A percentile compares a stretch with the other conserved stretches of the same genome.
phyloP scores from a whole-genome alignment of 345 rosid genomes.

The Syzygium jambos region DNA sequence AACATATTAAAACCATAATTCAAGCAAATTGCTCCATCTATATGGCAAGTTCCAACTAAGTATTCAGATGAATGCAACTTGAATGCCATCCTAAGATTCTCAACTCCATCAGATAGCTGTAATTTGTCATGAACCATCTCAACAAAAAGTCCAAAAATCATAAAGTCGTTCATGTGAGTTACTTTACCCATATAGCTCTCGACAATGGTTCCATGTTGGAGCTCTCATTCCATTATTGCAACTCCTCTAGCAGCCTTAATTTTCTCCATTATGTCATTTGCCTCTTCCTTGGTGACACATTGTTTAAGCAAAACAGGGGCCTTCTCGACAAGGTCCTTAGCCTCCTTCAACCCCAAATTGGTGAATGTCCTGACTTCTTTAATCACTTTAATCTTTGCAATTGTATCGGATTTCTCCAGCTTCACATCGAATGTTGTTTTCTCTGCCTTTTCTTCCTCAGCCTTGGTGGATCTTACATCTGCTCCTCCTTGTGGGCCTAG shows the following conservation, averaged over 20 bases:
- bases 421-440: slow-evolving; percentile 21
- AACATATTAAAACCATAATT: not conserved
- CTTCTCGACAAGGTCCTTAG: slow-evolving; percentile 37
- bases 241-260: slow-evolving; percentile 35
- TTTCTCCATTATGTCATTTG: slow-evolving; percentile 25
- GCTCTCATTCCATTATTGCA: slow-evolving; percentile 30
- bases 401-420: slow-evolving; percentile 32
- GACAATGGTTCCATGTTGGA: not conserved
- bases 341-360: slow-evolving; percentile 32
- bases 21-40: not conserved
- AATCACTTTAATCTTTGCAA: slow-evolving; percentile 33
- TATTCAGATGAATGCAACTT: not conserved
- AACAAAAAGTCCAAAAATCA: not conserved
- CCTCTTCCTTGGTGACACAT: slow-evolving; percentile 37
- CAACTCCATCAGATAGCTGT: not conserved
- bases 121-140: not conserved
- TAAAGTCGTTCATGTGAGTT: not conserved
- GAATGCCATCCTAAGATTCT: not conserved
- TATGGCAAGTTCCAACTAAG: not conserved
- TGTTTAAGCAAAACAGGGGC: slow-evolving; percentile 23
- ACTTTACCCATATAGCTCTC: not conserved
- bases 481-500: slow-evolving; percentile 9
- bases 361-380: slow-evolving; percentile 30
- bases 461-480: slow-evolving; percentile 10
- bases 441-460: slow-evolving; percentile 20